Evolutionary conservation across 2,329 filamentous ascomycete genomes (phyloP).

Genomic region (Diplodia scrobiculata): DNA sequence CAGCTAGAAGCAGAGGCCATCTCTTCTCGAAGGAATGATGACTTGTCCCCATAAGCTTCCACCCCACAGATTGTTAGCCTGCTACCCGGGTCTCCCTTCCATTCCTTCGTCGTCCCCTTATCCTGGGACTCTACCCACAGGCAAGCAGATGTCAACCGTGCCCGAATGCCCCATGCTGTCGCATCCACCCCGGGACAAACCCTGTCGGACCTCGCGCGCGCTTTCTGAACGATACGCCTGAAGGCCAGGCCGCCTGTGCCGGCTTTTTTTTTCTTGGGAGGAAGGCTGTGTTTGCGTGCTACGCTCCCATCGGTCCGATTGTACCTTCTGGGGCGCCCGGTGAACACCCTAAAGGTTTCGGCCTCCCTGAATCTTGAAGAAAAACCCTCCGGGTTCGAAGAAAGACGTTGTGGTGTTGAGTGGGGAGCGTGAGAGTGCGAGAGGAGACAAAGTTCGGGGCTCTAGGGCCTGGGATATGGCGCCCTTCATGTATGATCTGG

Average conservation of each 20-base stretch:
- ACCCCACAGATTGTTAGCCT: not conserved
- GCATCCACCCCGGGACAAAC: not conserved
- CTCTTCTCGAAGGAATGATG: not conserved
- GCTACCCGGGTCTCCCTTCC: not conserved
- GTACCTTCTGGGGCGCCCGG: not conserved
- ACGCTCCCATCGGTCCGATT: not conserved
- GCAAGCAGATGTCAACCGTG: not conserved
- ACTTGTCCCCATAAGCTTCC: not conserved
- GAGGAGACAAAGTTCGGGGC: not conserved
- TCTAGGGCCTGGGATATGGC: not conserved
- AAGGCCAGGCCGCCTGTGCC: not conserved
- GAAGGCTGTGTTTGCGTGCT: not conserved
- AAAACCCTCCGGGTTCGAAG: not conserved
- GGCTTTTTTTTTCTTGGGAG: not conserved
- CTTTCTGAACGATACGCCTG: not conserved
- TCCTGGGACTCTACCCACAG: not conserved
- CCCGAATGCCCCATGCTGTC: not conserved
- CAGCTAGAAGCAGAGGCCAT: not conserved
- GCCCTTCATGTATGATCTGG: not conserved
- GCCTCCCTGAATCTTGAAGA: not conserved
- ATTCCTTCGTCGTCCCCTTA: not conserved
- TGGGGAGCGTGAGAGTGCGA: not conserved
- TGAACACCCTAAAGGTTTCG: not conserved
- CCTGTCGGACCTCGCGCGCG: not conserved
- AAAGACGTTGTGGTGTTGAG: not conserved